Evolutionary conservation across 2,329 filamentous ascomycete species (phyloP).

Genomic region (Fusarium subtropicale): DNA sequence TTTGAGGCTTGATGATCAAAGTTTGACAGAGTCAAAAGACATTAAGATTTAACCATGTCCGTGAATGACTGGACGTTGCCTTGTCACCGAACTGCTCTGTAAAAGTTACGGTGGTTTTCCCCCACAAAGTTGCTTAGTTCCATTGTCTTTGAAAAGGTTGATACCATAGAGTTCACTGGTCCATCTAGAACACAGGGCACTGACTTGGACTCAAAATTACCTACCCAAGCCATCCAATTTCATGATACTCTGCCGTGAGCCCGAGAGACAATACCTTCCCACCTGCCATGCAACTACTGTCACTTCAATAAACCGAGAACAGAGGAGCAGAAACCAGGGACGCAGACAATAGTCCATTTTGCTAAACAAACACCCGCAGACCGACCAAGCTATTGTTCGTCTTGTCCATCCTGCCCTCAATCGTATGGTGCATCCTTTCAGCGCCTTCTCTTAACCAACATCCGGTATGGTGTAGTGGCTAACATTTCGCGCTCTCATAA

Average conservation of each 20-base stretch:
- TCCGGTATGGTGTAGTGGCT: constrained; percentile 50
- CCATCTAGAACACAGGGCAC: neutral
- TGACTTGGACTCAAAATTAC: neutral
- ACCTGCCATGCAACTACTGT: neutral
- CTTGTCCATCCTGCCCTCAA: neutral
- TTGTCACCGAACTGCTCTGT: neutral
- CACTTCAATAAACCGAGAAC: neutral
- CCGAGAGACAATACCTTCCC: neutral
- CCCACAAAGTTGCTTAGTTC: neutral
- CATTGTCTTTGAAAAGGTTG: neutral
- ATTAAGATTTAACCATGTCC: neutral
- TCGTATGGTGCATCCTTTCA: neutral
- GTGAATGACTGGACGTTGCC: neutral
- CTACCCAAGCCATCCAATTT: neutral
- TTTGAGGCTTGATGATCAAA: constrained; percentile 17
- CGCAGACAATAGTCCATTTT: neutral
- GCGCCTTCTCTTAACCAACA: neutral
- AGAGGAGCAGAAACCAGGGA: neutral
- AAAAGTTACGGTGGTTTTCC: neutral
- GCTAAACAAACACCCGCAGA: too few relatives aligned
- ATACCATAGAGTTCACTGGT: neutral
- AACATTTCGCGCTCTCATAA: constrained; percentile 49
- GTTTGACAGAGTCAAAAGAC: neutral
- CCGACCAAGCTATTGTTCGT: neutral
- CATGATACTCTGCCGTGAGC: neutral